A percentile compares a stretch with the other conserved stretches of the same genome.
Conservation (phyloP, 495 filamentous ascomycete genomes). For the Xylaria longipes region DNA sequence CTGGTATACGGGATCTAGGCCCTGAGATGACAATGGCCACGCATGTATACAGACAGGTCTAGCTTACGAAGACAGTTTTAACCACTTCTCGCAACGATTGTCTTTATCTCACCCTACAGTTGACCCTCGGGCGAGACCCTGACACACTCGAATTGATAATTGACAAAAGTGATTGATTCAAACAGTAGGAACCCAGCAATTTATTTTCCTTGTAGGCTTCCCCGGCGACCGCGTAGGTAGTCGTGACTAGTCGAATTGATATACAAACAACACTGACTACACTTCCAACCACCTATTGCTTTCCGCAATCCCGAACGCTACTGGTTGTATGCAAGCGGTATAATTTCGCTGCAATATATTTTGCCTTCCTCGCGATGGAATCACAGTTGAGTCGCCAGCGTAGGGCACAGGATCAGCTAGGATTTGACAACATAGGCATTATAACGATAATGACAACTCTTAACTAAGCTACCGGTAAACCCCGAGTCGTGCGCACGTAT, state of each 20-base stretch:
- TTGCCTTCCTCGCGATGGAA: not conserved
- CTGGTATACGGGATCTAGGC: too few species aligned
- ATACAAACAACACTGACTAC: not conserved
- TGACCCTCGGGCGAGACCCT: not conserved
- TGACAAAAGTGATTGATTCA: not conserved
- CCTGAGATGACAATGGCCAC: too few species aligned
- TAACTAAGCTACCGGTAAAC: not conserved
- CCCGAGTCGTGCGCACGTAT: not conserved
- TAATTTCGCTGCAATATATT: not conserved
- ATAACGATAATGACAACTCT: not conserved
- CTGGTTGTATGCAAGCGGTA: not conserved
- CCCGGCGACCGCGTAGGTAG: too few species aligned
- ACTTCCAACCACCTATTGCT: not conserved
- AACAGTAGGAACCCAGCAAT: not conserved
- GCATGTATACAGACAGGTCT: too few species aligned
- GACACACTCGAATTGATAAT: not conserved
- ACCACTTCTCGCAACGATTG: too few species aligned
- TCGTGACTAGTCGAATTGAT: too few species aligned
- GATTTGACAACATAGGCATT: not conserved
- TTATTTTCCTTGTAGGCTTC: not conserved
- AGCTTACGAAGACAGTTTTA: too few species aligned
- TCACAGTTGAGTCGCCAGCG: not conserved
- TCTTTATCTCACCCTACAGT: too few species aligned
- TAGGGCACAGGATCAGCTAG: not conserved
- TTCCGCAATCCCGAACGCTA: not conserved